Conservation (phyloP, 2,329 filamentous ascomycete species). For the Pseudomassariella vexata region DNA sequence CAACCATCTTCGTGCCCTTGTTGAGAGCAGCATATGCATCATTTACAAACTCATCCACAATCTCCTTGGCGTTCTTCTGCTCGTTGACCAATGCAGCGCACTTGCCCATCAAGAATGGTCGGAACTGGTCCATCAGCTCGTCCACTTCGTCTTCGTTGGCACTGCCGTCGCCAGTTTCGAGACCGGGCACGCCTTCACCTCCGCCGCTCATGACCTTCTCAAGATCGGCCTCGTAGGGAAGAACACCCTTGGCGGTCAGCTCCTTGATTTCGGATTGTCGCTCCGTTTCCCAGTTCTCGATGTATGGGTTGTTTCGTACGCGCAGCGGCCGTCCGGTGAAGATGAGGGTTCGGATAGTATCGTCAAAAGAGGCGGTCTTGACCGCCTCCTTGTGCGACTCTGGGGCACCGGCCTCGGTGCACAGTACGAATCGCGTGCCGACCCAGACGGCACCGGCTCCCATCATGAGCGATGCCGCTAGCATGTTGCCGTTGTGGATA, state of each 20-base stretch:
- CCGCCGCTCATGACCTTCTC: constrained; percentile 69
- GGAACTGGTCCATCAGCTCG: constrained; percentile 74
- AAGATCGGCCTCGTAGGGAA: constrained; percentile 91
- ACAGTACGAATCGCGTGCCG: constrained; percentile 90
- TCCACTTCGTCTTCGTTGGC: constrained; percentile 65
- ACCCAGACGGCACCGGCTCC: constrained; percentile 93
- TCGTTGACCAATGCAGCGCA: constrained; percentile 90
- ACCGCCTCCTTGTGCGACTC: constrained; percentile 95
- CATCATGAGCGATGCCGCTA: constrained; percentile 88
- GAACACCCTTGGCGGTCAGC: constrained; percentile 79
- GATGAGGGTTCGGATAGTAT: constrained; percentile 95
- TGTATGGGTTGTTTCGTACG: constrained; percentile 90
- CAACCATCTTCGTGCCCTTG: constrained; percentile 60
- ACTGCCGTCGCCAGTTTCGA: constrained; percentile 54
- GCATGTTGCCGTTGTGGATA: constrained; percentile 84
- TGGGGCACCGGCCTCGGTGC: constrained; percentile 89
- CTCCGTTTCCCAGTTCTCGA: constrained; percentile 93
- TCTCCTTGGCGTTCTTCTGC: constrained; percentile 82
- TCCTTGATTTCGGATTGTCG: constrained; percentile 86
- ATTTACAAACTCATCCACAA: constrained; percentile 88
- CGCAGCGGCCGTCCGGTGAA: constrained; percentile 95
- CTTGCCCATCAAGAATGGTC: constrained; percentile 70
- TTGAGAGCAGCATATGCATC: constrained; percentile 71
- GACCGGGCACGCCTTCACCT: constrained; percentile 29
- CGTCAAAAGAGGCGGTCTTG: constrained; percentile 83